Base-by-base conservation (phyloP, 2,329 filamentous ascomycete species). In the Sporothrix humicola region DNA sequence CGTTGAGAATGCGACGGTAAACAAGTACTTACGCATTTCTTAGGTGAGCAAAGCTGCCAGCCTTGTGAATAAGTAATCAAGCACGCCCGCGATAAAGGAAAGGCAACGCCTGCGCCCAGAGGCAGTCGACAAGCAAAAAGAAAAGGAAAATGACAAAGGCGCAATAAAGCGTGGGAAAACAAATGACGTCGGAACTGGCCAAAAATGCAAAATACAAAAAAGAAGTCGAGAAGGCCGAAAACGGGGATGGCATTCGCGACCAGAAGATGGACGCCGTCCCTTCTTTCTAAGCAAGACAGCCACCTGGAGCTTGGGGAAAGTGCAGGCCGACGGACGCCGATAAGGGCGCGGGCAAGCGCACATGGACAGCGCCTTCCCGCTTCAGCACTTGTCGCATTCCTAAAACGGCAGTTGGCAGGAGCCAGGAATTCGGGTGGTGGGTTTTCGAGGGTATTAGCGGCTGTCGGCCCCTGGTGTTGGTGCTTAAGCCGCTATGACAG, bases 361-460 rank as follows among this genome's bases (percentile, higher is more conserved):
- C 15, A 50, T 52, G 63, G 37, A 3, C 61, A 48, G 61, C 63
- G 46, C 44, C 61, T 65, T 48, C 37, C 61, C 42, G 59, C 63
- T 68, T n/a, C 44, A 68, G 13, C 63, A 54, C 44, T 13, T 66
- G 20, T 23, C 46, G 46, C 46, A 68, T 68, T 37, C 48, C 65
- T 8, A 69, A 69, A 52, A 54, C 65, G 65, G 65, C 65, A 69
- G 65, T 54, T 69, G 65, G 68, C 68, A 10, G 17, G 46, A 65
- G 46, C 10, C 61, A 37, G 37, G 59, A 17, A 20, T 68, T 68
- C n/a, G 13, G 46, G 37, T 26, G 31, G 61, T 48, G 61, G 61
- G 23, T 48, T 37, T 37, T 37, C 31, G 31, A 37, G 23, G 23
- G 23, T 26, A 65, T 23, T 46, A 65, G 59, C 61, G 61, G 61